Evolutionary conservation across 331 rosid species (phyloP).

Genomic region (Acacia pycnantha): DNA sequence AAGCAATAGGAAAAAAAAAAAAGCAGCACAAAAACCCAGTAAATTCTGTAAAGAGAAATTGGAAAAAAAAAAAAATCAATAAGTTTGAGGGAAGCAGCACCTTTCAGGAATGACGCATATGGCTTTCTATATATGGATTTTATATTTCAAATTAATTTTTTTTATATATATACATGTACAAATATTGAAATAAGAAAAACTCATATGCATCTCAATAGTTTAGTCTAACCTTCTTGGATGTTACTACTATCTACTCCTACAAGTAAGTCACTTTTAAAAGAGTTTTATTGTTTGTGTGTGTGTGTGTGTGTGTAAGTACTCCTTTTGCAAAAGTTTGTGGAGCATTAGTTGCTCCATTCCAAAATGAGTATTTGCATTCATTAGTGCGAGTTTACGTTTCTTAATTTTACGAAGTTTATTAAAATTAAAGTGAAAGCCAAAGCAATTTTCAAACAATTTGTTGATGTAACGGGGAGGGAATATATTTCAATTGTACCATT

Average conservation of each 20-base stretch:
- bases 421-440: neutral
- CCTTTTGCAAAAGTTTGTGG: neutral
- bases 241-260: no score
- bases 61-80: neutral
- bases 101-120: neutral
- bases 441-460: neutral
- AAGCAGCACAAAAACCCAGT: neutral
- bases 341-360: neutral
- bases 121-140: neutral
- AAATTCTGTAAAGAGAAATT: neutral
- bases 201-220: neutral
- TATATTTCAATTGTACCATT: neutral
- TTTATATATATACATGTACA: neutral
- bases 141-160: neutral
- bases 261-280: neutral
- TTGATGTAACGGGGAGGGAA: neutral
- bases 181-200: no score
- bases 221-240: neutral
- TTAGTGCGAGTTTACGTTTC: neutral
- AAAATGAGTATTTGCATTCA: no score
- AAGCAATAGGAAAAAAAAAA: neutral
- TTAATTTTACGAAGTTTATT: neutral
- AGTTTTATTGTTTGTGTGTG: neutral
- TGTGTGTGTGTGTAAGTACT: neutral
- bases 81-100: neutral